phyloP scores from a whole-genome alignment of 495 filamentous ascomycete genomes.

The Aspergillus sclerotiicarbonarius region DNA sequence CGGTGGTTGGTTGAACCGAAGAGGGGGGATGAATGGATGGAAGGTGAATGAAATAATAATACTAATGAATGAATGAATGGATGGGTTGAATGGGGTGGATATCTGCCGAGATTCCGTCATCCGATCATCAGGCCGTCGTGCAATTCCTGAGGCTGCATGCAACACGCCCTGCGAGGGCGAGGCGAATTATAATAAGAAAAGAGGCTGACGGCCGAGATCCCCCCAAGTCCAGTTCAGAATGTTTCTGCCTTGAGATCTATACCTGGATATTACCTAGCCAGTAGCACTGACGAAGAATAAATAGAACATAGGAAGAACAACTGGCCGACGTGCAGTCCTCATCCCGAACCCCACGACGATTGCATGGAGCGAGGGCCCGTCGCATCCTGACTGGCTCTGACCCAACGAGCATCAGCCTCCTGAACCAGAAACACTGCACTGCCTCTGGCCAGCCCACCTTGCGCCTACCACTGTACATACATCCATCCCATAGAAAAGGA shows the following conservation, averaged over 20 bases:
- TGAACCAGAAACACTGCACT: not conserved
- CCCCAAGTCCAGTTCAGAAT: not conserved
- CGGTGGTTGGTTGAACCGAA: not conserved
- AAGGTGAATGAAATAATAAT: too few species aligned
- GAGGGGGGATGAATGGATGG: not conserved
- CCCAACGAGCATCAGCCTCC: not conserved
- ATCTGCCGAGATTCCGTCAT: not conserved
- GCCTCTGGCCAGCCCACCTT: not conserved
- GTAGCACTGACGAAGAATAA: not conserved
- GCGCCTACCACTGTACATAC: not conserved
- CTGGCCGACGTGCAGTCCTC: not conserved
- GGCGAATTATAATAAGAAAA: constrained; percentile 19
- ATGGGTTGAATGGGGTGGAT: not conserved
- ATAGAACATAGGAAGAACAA: not conserved
- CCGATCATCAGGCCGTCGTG: constrained; percentile 1
- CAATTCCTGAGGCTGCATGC: not conserved
- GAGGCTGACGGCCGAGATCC: constrained; percentile 4
- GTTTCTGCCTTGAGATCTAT: not conserved
- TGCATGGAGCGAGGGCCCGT: not conserved
- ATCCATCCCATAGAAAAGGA: not conserved
- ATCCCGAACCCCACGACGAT: not conserved
- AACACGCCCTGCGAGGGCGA: not conserved
- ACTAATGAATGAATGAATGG: not conserved
- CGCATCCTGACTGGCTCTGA: not conserved
- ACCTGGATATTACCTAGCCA: not conserved